A percentile compares a stretch with the other conserved stretches of the same genome.
phyloP scores from a whole-genome alignment of 169 alveolate species.

The Amoebophrya sp. region DNA sequence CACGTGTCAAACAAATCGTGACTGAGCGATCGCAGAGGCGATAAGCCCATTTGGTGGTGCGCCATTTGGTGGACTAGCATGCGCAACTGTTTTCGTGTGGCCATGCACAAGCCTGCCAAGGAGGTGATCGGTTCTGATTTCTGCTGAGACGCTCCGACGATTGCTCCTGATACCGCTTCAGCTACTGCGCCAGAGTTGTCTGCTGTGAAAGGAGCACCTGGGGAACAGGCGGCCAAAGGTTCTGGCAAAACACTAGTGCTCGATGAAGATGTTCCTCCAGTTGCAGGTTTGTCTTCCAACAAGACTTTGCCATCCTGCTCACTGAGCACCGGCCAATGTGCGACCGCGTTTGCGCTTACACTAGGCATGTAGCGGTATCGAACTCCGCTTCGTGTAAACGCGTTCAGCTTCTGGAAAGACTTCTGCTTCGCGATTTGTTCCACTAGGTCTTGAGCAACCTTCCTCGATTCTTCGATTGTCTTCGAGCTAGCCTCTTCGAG shows the following conservation, averaged over 20 bases:
- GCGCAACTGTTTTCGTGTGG: background rate
- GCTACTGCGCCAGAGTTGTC: no score
- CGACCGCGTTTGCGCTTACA: background rate
- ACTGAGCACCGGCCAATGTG: background rate
- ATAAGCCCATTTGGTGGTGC: background rate
- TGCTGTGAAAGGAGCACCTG: background rate
- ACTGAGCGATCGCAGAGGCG: background rate
- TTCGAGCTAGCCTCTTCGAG: no score
- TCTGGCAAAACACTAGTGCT: background rate
- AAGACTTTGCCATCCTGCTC: background rate
- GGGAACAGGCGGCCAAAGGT: background rate
- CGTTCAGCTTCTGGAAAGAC: background rate
- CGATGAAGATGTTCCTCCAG: background rate
- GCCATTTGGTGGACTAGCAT: background rate
- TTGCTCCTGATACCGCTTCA: no score
- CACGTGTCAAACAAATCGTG: background rate
- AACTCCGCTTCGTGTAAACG: background rate
- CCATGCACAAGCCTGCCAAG: background rate
- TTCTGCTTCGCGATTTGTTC: background rate
- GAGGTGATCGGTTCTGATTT: no score
- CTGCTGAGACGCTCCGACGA: no score
- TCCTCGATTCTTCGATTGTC: background rate
- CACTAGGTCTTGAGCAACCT: background rate
- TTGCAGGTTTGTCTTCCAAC: background rate
- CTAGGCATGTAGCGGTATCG: background rate